Evolutionary conservation across 345 rosid genomes (phyloP).

Genomic region (Hypericum perforatum): DNA sequence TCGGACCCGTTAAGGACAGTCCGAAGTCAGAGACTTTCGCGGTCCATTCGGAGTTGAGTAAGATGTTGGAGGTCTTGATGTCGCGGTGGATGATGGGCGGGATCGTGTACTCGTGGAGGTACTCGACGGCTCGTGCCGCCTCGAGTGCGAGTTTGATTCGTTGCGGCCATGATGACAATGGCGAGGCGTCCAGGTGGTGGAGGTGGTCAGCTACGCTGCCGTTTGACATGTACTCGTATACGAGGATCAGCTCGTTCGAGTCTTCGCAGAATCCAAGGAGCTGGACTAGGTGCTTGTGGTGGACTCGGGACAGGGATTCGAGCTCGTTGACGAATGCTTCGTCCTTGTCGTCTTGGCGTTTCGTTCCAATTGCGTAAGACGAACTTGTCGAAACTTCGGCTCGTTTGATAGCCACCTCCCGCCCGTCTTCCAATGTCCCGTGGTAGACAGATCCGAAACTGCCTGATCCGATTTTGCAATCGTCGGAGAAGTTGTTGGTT

Average conservation of each 20-base stretch:
- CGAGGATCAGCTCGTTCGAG: conserved; percentile 37
- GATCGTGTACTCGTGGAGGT: conserved; percentile 53
- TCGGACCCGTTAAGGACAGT: conserved; percentile 55
- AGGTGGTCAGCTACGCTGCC: conserved; percentile 69
- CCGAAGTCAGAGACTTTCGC: conserved; percentile 84
- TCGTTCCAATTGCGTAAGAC: conserved; percentile 15
- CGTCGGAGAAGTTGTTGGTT: conserved; percentile 51
- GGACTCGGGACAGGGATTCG: conserved; percentile 62
- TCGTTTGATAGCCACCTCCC: conserved; percentile 64
- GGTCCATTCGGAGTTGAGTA: conserved; percentile 38
- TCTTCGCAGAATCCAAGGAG: conserved; percentile 68
- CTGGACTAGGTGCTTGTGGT: conserved; percentile 66
- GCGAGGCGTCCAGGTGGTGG: conserved; percentile 35
- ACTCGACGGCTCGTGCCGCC: conserved; percentile 65
- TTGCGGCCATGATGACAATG: conserved; percentile 47
- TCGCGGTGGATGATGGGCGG: conserved; percentile 79
- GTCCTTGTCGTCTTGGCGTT: conserved; percentile 49
- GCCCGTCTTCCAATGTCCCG: conserved; percentile 46
- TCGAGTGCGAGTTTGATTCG: conserved; percentile 56
- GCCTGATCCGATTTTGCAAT: conserved; percentile 53
- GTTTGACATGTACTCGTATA: conserved; percentile 58
- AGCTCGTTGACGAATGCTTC: conserved; percentile 63
- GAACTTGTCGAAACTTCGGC: conserved; percentile 34
- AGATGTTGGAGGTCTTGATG: conserved; percentile 70
- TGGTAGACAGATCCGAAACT: conserved; percentile 72